A percentile compares a stretch with the other conserved stretches of the same genome.
Evolutionary conservation across 2,329 filamentous ascomycete genomes (phyloP).

Genomic region (Daldinia sp.): DNA sequence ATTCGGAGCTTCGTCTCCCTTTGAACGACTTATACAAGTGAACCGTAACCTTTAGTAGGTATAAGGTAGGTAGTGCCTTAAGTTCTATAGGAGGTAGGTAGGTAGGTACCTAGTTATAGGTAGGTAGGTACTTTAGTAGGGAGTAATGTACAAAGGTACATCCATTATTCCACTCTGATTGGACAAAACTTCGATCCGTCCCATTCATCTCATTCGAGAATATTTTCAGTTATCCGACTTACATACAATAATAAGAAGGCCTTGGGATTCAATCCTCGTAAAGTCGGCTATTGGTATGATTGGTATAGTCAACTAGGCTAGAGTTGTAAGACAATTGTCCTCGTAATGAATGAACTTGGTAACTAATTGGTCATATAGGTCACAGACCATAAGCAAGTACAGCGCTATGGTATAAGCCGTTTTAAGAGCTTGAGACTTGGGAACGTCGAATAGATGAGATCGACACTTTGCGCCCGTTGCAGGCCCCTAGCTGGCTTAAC

Average conservation of each 20-base stretch:
- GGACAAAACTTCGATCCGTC: slow-evolving; percentile 34
- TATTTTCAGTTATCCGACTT: slow-evolving; percentile 30
- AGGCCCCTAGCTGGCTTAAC: slow-evolving; percentile 31
- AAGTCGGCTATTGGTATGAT: background rate
- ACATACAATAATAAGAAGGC: background rate
- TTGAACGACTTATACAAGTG: background rate
- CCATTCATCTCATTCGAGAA: slow-evolving; percentile 24
- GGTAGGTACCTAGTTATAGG: no score
- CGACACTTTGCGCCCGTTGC: slow-evolving; percentile 33
- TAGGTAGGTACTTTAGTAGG: no score
- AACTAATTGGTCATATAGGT: slow-evolving; percentile 1
- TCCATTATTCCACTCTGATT: slow-evolving; percentile 25
- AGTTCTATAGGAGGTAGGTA: no score
- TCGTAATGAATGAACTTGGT: background rate
- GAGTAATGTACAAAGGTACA: background rate
- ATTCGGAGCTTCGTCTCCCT: background rate
- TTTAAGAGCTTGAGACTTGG: background rate
- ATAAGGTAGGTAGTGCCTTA: no score
- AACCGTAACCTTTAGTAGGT: background rate
- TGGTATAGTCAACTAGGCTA: no score
- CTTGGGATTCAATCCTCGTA: background rate
- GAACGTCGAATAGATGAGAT: slow-evolving; percentile 32
- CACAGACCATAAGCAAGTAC: background rate
- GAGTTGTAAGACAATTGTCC: background rate
- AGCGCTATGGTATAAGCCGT: background rate